These are phyloP conservation scores for Diplogelasinospora grovesii DNA, from an alignment of 495 filamentous ascomycete species.

Conservation along the genomic window DNA sequence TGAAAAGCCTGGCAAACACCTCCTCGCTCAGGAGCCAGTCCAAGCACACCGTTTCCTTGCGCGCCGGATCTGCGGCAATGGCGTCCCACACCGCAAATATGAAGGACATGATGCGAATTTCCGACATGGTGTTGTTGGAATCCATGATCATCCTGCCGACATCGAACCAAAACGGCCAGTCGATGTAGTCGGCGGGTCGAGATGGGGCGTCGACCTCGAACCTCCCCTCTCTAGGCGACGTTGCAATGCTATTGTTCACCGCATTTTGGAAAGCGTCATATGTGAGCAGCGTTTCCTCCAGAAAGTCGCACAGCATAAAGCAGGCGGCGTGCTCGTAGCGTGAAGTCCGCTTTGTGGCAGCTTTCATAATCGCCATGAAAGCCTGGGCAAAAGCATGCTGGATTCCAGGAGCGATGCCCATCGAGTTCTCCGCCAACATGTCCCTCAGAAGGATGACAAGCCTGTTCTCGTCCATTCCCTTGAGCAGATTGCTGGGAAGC, in stretches of 20 bases:
- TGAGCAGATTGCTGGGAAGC: constrained; percentile 56
- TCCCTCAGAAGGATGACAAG: constrained; percentile 82
- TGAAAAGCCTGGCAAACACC: constrained; percentile 79
- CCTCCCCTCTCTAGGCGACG: constrained; percentile 13
- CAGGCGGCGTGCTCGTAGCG: constrained; percentile 83
- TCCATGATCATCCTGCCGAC: constrained; percentile 77
- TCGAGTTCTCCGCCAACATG: constrained; percentile 65
- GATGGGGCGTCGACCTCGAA: constrained; percentile 7
- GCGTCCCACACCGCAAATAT: constrained; percentile 76
- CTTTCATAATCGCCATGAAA: constrained; percentile 67
- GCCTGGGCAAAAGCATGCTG: constrained; percentile 71
- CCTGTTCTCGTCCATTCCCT: constrained; percentile 87
- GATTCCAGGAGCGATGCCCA: constrained; percentile 38
- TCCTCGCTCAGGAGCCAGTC: constrained; percentile 75
- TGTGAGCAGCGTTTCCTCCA: constrained; percentile 63
- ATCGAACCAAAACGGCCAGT: constrained; percentile 87
- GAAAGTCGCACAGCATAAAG: constrained; percentile 86
- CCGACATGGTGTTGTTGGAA: constrained; percentile 90
- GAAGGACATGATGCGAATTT: constrained; percentile 82
- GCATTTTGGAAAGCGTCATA: constrained; percentile 32
- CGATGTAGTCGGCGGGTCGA: constrained; percentile 35
- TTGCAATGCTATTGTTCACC: constrained; percentile 38
- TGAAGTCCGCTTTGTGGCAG: constrained; percentile 67
- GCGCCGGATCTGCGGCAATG: constrained; percentile 56
- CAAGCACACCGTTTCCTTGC: constrained; percentile 67